phyloP scores from a whole-genome alignment of 305 asterid genomes.

The Fraxinus floribunda region DNA sequence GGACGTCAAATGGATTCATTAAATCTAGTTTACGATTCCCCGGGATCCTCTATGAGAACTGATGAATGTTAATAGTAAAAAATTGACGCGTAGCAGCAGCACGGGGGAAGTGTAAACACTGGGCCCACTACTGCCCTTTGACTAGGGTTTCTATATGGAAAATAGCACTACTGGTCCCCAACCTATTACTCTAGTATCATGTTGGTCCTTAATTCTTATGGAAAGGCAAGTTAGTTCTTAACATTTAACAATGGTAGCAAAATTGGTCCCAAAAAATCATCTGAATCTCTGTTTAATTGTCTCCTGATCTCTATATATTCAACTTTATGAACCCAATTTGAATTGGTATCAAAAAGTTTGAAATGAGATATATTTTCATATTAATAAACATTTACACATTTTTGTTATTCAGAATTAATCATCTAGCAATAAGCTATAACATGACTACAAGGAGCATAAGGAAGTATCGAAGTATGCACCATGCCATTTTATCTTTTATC shows the following conservation, averaged over 20 bases:
- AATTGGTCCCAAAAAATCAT: background rate
- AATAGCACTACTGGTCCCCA: background rate
- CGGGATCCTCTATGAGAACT: slow-evolving; percentile 34
- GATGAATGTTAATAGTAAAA: slow-evolving; percentile 15
- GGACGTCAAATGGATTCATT: slow-evolving; percentile 54
- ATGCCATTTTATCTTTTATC: background rate
- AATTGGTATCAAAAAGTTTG: background rate
- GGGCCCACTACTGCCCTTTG: slow-evolving; percentile 35
- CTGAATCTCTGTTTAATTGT: background rate
- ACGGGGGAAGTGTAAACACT: slow-evolving; percentile 22
- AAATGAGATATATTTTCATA: background rate
- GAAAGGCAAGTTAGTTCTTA: background rate
- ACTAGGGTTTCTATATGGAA: slow-evolving; percentile 20
- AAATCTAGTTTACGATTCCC: slow-evolving; percentile 38
- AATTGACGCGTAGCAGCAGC: slow-evolving; percentile 17
- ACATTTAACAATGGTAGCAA: background rate
- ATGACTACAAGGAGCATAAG: background rate
- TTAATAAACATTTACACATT: background rate
- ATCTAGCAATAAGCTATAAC: background rate
- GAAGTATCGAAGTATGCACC: background rate
- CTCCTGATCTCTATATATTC: background rate
- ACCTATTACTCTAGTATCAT: background rate
- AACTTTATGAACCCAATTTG: background rate
- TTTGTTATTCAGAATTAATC: background rate
- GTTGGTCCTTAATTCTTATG: background rate